phyloP scores from a whole-genome alignment of 139 green algal genomes.

The Picochlorum sp. region DNA sequence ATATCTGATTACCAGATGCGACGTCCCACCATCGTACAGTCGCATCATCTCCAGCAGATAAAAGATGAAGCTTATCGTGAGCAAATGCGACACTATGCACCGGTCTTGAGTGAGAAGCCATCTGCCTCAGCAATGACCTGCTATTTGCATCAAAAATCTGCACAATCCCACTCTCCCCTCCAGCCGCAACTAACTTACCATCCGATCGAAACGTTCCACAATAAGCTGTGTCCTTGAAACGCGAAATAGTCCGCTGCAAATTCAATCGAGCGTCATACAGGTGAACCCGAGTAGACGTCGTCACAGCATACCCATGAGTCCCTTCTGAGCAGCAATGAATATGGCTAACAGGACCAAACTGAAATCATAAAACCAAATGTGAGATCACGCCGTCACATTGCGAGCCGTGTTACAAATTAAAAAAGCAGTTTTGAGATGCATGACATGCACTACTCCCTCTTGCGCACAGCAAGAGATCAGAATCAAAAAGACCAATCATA shows the following conservation, averaged over 20 bases:
- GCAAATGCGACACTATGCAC: slow-evolving; percentile 61
- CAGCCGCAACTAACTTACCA: slow-evolving; percentile 75
- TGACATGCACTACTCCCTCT: too few relatives aligned
- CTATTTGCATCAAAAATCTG: slow-evolving; percentile 81
- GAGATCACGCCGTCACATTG: neutral
- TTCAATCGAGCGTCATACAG: slow-evolving; percentile 47
- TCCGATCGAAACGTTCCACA: slow-evolving; percentile 67
- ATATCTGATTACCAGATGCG: slow-evolving; percentile 42
- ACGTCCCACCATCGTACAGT: slow-evolving; percentile 78
- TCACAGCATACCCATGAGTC: slow-evolving; percentile 77
- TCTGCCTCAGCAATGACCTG: slow-evolving; percentile 70
- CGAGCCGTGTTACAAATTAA: too few relatives aligned
- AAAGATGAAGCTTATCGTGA: slow-evolving; percentile 60
- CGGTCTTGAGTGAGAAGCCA: slow-evolving; percentile 71
- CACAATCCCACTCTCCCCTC: slow-evolving; percentile 73
- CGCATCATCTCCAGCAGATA: slow-evolving; percentile 78
- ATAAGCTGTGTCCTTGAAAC: slow-evolving; percentile 89
- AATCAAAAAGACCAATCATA: slow-evolving; percentile 11
- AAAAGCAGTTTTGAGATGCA: too few relatives aligned
- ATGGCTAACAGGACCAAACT: slow-evolving; percentile 67
- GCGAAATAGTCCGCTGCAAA: slow-evolving; percentile 42
- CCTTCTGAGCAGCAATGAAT: slow-evolving; percentile 66
- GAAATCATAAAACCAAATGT: slow-evolving; percentile 2
- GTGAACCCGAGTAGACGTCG: slow-evolving; percentile 65
- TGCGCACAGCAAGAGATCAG: neutral